A percentile compares a stretch with the other conserved stretches of the same genome.
Evolutionary conservation across 305 asterid genomes (phyloP).

Genomic region (Fraxinus sp.): DNA sequence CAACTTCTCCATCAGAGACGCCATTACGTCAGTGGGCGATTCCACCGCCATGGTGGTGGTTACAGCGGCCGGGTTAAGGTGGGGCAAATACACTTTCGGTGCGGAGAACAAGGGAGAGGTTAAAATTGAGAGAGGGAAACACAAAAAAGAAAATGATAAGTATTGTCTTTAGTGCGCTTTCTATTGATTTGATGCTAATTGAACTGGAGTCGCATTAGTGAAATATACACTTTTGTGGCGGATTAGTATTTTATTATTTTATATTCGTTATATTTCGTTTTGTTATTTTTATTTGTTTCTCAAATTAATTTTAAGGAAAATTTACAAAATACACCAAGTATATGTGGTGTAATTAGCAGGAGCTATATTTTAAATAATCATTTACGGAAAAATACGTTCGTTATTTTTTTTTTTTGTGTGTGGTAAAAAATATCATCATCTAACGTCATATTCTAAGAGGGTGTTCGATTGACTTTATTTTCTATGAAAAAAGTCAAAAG

Average conservation of each 20-base stretch:
- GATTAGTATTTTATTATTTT: not conserved
- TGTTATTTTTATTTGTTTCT: not conserved
- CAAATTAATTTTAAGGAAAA: not conserved
- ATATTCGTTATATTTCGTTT: not conserved
- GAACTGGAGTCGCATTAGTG: not conserved
- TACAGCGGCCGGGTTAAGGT: constrained; percentile 23
- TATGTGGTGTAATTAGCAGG: not conserved
- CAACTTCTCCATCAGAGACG: constrained; percentile 56
- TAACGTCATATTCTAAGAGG: not conserved
- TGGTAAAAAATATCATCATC: not conserved
- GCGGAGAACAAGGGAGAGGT: constrained; percentile 9
- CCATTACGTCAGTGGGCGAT: constrained; percentile 43
- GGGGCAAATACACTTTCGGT: constrained; percentile 13
- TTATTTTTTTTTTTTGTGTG: not conserved
- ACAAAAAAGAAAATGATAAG: not conserved
- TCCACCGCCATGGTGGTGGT: constrained; percentile 55
- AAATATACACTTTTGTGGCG: not conserved
- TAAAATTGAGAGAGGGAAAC: constrained; percentile 17
- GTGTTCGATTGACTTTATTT: too few relatives aligned
- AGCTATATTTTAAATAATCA: not conserved
- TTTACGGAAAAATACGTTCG: not conserved
- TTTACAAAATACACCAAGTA: not conserved
- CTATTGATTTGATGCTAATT: not conserved
- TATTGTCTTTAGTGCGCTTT: not conserved
- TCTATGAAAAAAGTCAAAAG: too few relatives aligned